A percentile compares a stretch with the other conserved stretches of the same genome.
Evolutionary conservation across 2,329 filamentous ascomycete genomes (phyloP).

Genomic region (Davidsoniella neocaledoniae): DNA sequence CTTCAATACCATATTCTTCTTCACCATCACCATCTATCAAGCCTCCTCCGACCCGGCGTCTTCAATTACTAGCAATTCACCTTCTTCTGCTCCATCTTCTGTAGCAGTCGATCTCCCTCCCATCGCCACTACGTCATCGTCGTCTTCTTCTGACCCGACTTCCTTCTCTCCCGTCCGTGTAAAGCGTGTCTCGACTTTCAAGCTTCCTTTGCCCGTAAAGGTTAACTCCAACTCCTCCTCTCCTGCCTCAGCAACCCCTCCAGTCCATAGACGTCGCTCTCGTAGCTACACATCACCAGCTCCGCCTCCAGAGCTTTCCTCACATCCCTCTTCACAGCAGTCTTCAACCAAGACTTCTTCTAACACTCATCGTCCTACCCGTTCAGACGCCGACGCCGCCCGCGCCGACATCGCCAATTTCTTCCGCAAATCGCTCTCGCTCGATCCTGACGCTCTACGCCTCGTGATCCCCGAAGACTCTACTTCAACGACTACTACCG

Average conservation of each 20-base stretch:
- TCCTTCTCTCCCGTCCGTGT: conserved; percentile 9
- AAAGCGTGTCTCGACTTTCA: conserved; percentile 13
- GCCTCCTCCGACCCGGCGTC: conserved; percentile 3
- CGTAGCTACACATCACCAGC: conserved; percentile 5
- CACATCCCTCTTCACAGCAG: neutral
- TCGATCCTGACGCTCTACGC: conserved; percentile 32
- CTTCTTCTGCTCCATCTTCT: neutral
- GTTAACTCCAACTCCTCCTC: conserved; percentile 10
- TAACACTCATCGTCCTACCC: conserved; percentile 1
- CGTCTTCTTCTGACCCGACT: neutral
- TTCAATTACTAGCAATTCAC: neutral
- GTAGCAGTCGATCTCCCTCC: neutral
- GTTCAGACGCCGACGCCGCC: conserved; percentile 5
- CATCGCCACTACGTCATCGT: neutral
- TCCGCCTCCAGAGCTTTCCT: neutral
- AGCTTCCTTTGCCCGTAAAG: conserved; percentile 14
- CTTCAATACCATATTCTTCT: neutral
- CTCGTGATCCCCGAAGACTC: conserved; percentile 8
- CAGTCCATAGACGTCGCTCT: conserved; percentile 5
- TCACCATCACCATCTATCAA: conserved; percentile 1
- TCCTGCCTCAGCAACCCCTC: conserved; percentile 3
- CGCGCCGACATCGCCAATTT: conserved; percentile 6
- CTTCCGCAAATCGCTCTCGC: conserved; percentile 5
- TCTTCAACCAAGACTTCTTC: conserved; percentile 1
- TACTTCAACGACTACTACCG: neutral